Evolutionary conservation across 2,329 filamentous ascomycete genomes (phyloP).

Genomic region (Pseudopithomyces chartarum): DNA sequence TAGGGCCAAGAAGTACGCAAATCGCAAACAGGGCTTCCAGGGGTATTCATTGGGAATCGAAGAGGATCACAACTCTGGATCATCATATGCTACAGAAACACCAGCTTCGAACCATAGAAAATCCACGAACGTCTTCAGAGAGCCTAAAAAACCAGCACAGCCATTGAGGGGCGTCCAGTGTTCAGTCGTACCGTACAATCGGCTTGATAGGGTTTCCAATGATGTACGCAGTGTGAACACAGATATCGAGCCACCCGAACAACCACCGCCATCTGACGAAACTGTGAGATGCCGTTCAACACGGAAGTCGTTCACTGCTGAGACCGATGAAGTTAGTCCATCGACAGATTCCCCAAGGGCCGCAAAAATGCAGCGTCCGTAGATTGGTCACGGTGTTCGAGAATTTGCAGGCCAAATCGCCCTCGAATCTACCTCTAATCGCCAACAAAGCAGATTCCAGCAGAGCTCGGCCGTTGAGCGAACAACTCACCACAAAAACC

Average conservation of each 20-base stretch:
- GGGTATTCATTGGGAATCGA: slow-evolving; percentile 1
- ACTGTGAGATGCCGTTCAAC: slow-evolving; percentile 22
- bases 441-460: neutral
- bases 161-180: slow-evolving; percentile 7
- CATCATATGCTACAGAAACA: slow-evolving; percentile 5
- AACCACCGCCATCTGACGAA: slow-evolving; percentile 11
- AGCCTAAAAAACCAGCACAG: slow-evolving; percentile 8
- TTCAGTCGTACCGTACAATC: neutral
- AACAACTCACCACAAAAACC: neutral
- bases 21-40: neutral
- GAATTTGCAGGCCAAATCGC: slow-evolving; percentile 11
- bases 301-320: slow-evolving; percentile 21
- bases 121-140: slow-evolving; percentile 21
- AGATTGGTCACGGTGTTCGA: slow-evolving; percentile 30
- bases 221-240: slow-evolving; percentile 3
- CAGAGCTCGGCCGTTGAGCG: neutral
- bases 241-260: slow-evolving; percentile 1
- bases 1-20: neutral
- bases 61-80: slow-evolving; percentile 2
- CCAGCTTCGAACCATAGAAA: slow-evolving; percentile 4
- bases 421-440: slow-evolving; percentile 3
- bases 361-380: slow-evolving; percentile 14
- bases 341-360: neutral
- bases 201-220: slow-evolving; percentile 5
- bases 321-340: slow-evolving; percentile 18